Percentiles rank a stretch among this genome's conserved stretches.
phyloP scores from a whole-genome alignment of 129 eudicot species.

The Sambucus nigra region DNA sequence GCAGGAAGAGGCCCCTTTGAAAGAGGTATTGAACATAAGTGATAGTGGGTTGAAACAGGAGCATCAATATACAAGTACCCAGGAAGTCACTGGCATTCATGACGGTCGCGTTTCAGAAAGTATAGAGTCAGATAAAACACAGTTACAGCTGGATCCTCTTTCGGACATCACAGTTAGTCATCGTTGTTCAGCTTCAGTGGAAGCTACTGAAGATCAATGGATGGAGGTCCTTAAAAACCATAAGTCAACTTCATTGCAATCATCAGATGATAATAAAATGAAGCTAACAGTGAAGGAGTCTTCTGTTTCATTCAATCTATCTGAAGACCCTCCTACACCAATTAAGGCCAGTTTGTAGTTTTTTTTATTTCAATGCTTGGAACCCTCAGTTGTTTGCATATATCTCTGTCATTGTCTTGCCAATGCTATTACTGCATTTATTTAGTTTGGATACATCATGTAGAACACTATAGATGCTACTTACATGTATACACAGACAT shows the following conservation, averaged over 20 bases:
- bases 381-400: not conserved
- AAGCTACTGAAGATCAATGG: slow-evolving; percentile 21
- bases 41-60: slow-evolving; percentile 6
- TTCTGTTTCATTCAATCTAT: slow-evolving; percentile 17
- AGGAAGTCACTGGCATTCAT: slow-evolving; percentile 10
- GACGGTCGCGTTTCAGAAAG: slow-evolving; percentile 8
- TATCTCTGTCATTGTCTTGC: not conserved
- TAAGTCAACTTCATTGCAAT: slow-evolving; percentile 19
- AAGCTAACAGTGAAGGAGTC: slow-evolving; percentile 17
- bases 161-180: slow-evolving; percentile 20
- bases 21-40: slow-evolving; percentile 12
- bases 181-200: slow-evolving; percentile 20
- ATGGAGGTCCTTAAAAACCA: slow-evolving; percentile 25
- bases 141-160: slow-evolving; percentile 14
- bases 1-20: slow-evolving; percentile 18
- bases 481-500: no score
- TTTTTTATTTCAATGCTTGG: not conserved
- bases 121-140: slow-evolving; percentile 5
- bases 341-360: slow-evolving; percentile 36
- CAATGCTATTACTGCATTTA: not conserved
- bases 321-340: slow-evolving; percentile 34
- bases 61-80: slow-evolving; percentile 7
- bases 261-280: slow-evolving; percentile 17
- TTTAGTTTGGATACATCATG: not conserved
- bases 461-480: no score